Percentiles rank a stretch among this genome's conserved stretches.
These are phyloP conservation scores for Magnolia sinica DNA, from an alignment of 164 flowering plant species.

Conservation along the genomic window DNA sequence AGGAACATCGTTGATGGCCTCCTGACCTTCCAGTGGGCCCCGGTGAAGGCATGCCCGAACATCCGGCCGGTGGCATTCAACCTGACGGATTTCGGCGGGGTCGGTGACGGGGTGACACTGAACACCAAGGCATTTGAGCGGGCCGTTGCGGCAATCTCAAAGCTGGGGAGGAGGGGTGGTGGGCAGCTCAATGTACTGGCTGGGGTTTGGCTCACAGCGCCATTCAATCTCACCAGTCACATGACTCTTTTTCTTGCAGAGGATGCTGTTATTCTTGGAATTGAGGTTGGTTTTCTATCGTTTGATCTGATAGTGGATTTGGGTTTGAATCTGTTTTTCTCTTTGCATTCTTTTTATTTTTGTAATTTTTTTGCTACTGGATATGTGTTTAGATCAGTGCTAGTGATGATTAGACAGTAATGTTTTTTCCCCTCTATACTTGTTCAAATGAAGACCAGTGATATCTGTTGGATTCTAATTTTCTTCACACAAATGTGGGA, in stretches of 20 bases:
- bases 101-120: conserved; percentile 78
- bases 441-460: too few species aligned
- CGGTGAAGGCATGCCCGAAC: conserved; percentile 34
- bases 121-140: conserved; percentile 84
- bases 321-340: background rate
- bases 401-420: background rate
- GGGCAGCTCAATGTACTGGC: conserved; percentile 92
- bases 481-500: too few species aligned
- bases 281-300: conserved; percentile 41
- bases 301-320: background rate
- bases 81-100: conserved; percentile 84
- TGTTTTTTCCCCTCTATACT: background rate
- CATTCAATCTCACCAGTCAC: conserved; percentile 95
- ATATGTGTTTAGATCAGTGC: background rate
- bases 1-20: conserved; percentile 38
- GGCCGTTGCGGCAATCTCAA: conserved; percentile 65
- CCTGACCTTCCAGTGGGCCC: conserved; percentile 29
- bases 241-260: conserved; percentile 91
- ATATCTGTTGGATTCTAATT: too few species aligned
- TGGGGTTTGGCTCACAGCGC: conserved; percentile 91
- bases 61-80: conserved; percentile 60
- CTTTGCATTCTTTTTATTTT: background rate
- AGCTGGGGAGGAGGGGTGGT: conserved; percentile 73
- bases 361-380: background rate
- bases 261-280: conserved; percentile 75